Conservation (phyloP, 2,329 filamentous ascomycete species). For the Fusarium sororula region DNA sequence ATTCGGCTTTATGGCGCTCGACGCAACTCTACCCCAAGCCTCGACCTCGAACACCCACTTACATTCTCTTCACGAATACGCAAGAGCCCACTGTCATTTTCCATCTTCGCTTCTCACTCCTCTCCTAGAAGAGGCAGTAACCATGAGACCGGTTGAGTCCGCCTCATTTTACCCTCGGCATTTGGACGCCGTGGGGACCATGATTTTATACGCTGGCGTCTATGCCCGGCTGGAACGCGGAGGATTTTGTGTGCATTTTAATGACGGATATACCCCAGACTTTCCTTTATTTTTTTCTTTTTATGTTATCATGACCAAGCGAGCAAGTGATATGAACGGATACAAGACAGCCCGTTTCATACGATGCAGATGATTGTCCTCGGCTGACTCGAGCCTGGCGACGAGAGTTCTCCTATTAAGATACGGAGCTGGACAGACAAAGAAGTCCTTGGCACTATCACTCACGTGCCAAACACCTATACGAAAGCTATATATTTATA, state of each 20-base stretch:
- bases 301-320: conserved; percentile 27
- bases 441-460: neutral
- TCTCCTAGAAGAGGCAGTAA: conserved; percentile 23
- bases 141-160: conserved; percentile 19
- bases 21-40: neutral
- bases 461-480: neutral
- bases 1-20: neutral
- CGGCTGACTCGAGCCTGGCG: conserved; percentile 6
- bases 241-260: conserved; percentile 32
- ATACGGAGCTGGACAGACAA: conserved; percentile 14
- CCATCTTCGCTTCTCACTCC: conserved; percentile 28
- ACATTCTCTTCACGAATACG: conserved; percentile 22
- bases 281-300: conserved; percentile 30
- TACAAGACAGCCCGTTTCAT: conserved; percentile 8
- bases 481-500: neutral
- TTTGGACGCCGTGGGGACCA: conserved; percentile 2
- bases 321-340: conserved; percentile 27
- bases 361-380: conserved; percentile 4
- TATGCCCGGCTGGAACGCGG: conserved; percentile 24
- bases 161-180: conserved; percentile 14
- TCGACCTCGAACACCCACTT: neutral
- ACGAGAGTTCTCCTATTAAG: conserved; percentile 4
- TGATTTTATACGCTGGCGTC: conserved; percentile 20
- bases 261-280: conserved; percentile 48
- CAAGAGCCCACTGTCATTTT: conserved; percentile 20